Evolutionary conservation across 1,139 yeast species (phyloP).

Genomic region (Taiozyma sp.): DNA sequence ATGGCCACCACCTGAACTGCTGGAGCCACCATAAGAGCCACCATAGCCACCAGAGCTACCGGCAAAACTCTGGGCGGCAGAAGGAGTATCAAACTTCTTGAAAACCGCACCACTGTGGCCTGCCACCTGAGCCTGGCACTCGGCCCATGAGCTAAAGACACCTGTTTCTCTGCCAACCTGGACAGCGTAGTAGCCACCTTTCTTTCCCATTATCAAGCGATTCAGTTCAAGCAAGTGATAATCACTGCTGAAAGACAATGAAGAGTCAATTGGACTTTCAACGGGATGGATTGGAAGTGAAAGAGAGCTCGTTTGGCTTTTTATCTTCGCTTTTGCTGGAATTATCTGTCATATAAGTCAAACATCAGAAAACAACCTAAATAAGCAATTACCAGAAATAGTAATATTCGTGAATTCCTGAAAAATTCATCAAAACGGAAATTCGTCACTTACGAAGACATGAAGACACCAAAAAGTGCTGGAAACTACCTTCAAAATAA

Average conservation of each 20-base stretch:
- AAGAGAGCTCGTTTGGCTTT: too few relatives aligned
- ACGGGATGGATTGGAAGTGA: too few relatives aligned
- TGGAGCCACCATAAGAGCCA: too few relatives aligned
- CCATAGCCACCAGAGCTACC: not conserved
- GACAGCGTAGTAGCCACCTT: constrained; percentile 34
- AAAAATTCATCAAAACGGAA: not conserved
- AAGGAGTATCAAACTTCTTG: constrained; percentile 30
- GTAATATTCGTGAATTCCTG: not conserved
- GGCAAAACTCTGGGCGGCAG: constrained; percentile 3
- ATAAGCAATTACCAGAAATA: not conserved
- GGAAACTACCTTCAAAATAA: not conserved
- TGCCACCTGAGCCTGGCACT: constrained; percentile 26
- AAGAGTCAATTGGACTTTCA: too few relatives aligned
- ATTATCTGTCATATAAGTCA: not conserved
- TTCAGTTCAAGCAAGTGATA: not conserved
- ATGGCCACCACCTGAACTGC: too few relatives aligned
- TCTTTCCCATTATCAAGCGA: constrained; percentile 3
- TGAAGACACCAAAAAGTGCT: not conserved
- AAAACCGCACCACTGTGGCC: constrained; percentile 36
- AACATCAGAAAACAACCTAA: not conserved
- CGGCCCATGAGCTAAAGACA: constrained; percentile 35
- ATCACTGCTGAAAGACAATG: too few relatives aligned
- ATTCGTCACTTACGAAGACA: not conserved
- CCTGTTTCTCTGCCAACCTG: constrained; percentile 36
- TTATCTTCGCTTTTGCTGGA: too few relatives aligned